phyloP scores from a whole-genome alignment of 148 eudicot species.

The Arctostaphylos glauca region DNA sequence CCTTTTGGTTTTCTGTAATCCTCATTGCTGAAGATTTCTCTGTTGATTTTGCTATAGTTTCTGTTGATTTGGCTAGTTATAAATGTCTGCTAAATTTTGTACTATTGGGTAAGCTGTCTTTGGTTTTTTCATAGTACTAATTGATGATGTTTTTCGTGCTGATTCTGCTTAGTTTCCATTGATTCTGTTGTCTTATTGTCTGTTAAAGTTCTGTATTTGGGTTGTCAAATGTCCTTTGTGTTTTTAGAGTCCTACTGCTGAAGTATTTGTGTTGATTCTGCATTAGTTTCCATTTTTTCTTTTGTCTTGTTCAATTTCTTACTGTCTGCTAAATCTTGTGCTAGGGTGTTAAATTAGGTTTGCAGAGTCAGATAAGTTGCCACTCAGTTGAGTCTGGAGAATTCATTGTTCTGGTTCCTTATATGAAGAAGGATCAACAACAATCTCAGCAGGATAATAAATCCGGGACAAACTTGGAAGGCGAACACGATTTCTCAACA shows the following conservation, averaged over 20 bases:
- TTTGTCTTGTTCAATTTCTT: background rate
- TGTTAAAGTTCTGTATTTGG: background rate
- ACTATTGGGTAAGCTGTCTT: background rate
- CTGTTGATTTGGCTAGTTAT: conserved; percentile 7
- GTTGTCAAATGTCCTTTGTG: background rate
- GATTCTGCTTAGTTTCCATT: background rate
- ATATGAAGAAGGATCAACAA: conserved; percentile 47
- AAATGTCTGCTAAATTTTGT: background rate
- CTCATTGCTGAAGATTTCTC: background rate
- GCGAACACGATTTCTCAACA: conserved; percentile 24
- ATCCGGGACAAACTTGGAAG: conserved; percentile 21
- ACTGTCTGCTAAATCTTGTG: conserved; percentile 8
- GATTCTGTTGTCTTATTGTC: background rate
- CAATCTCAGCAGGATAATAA: conserved; percentile 32
- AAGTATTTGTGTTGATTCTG: background rate
- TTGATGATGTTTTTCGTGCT: background rate
- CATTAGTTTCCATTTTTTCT: background rate
- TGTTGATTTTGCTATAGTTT: background rate
- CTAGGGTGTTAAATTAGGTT: conserved; percentile 33
- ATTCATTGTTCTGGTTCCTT: conserved; percentile 73
- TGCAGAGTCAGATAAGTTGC: conserved; percentile 48
- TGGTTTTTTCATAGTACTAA: background rate
- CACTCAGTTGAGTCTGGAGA: conserved; percentile 40
- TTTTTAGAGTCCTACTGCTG: background rate
- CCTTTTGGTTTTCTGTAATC: background rate